Evolutionary conservation across 2,329 filamentous ascomycete species (phyloP).

Genomic region (Clarireedia sp.): DNA sequence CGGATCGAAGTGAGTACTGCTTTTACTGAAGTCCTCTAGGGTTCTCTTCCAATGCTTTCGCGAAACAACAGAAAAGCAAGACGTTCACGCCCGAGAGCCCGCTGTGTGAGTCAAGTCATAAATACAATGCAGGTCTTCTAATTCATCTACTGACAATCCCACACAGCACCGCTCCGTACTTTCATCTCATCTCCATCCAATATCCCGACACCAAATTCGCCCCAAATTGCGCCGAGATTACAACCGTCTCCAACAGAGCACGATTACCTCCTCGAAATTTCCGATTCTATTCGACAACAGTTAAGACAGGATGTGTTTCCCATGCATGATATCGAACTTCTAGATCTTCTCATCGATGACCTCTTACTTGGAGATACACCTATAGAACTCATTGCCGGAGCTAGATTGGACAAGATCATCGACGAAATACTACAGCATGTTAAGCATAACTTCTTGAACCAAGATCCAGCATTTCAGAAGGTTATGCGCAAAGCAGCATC

Average conservation of each 20-base stretch:
- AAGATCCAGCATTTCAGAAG: not conserved
- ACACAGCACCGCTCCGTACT: not conserved
- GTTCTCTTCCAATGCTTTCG: too few relatives aligned
- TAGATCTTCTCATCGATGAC: conserved; percentile 6
- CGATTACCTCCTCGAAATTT: conserved; percentile 3
- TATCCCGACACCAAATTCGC: not conserved
- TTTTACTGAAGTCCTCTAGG: too few relatives aligned
- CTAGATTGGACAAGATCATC: conserved; percentile 14
- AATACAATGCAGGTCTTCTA: too few relatives aligned
- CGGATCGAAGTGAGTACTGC: too few relatives aligned
- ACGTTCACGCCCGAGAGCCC: not conserved
- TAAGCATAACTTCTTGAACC: not conserved
- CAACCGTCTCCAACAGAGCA: not conserved
- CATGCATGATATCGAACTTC: not conserved
- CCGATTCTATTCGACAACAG: conserved; percentile 2
- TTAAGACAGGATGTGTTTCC: conserved; percentile 1
- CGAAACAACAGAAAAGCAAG: too few relatives aligned
- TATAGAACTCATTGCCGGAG: conserved; percentile 4
- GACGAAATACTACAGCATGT: conserved; percentile 14
- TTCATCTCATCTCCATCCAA: not conserved
- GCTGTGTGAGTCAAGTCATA: not conserved
- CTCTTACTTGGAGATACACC: not conserved
- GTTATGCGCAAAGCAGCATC: conserved; percentile 9
- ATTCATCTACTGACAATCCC: not conserved
- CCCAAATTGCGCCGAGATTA: not conserved